Evolutionary conservation across 2,329 filamentous ascomycete species (phyloP).

Genomic region (Didymella segeticola): DNA sequence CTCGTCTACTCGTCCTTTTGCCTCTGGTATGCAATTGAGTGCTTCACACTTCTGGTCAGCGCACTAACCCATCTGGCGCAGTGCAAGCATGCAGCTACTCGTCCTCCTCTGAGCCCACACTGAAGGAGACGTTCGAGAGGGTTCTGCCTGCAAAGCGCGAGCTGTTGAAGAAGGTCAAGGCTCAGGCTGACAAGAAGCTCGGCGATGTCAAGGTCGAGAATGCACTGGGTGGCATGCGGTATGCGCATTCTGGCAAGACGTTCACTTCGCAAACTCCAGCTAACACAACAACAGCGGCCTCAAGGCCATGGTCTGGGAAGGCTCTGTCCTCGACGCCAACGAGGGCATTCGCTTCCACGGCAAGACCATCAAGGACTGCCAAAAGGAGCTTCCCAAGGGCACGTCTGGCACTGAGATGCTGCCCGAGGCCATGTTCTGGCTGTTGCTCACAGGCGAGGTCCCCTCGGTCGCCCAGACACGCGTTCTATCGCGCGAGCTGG

Average conservation of each 20-base stretch:
- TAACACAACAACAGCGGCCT: slow-evolving; percentile 65
- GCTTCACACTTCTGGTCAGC: not conserved
- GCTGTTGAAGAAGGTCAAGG: slow-evolving; percentile 92
- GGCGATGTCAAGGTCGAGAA: slow-evolving; percentile 95
- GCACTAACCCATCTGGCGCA: slow-evolving; percentile 29
- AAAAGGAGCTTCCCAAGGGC: slow-evolving; percentile 90
- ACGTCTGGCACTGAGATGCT: slow-evolving; percentile 94
- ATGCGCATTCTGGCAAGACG: slow-evolving; percentile 16
- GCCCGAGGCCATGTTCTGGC: slow-evolving; percentile 99
- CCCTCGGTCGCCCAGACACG: slow-evolving; percentile 84
- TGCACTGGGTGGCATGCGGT: slow-evolving; percentile 93
- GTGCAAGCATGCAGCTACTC: slow-evolving; percentile 68
- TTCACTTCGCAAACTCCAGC: not conserved
- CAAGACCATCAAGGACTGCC: slow-evolving; percentile 97
- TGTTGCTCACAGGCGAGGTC: slow-evolving; percentile 90
- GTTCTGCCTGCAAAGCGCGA: slow-evolving; percentile 92
- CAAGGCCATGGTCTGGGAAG: slow-evolving; percentile 99
- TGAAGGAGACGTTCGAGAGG: slow-evolving; percentile 84
- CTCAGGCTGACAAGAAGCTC: slow-evolving; percentile 79
- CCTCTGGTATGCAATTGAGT: slow-evolving; percentile 46
- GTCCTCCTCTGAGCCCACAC: slow-evolving; percentile 79
- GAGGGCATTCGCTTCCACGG: slow-evolving; percentile 99
- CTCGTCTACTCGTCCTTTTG: slow-evolving; percentile 40
- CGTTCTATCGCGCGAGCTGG: slow-evolving; percentile 81
- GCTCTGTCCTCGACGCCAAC: slow-evolving; percentile 93